Base-by-base conservation (phyloP, 2,329 filamentous ascomycete genomes). In the Rutstroemia sp. region DNA sequence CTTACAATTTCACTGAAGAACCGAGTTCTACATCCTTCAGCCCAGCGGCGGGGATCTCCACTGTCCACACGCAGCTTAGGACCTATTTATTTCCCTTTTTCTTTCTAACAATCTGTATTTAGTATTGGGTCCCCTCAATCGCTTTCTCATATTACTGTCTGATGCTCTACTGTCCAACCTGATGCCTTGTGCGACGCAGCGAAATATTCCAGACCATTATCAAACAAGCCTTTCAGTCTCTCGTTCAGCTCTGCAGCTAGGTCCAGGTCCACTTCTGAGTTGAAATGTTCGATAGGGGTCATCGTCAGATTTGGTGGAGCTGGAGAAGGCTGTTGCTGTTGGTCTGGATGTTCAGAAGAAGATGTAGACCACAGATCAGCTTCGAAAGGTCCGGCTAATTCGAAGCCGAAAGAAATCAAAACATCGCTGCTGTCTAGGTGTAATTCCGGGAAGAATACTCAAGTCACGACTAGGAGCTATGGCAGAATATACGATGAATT, bases 351-450 rank as follows among this genome's bases (percentile, higher is more conserved):
- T 34, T 34, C 7, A 21, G 25, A 36, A 50, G 36, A 23, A 42
- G 17, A 23, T 23, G 36, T 27, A 14, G 56, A 39, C 61, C 63
- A 63, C 48, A 64, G 61, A n/a, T 61, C 44, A 14, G 54, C 27
- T n/a, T 52, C 48, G 25, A 55, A 54, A 14, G 48, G 49, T 14
- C 53, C 21, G 21, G 42, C 34, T 16, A 57, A 48, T 40, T 53
- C 50, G 46, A 17, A 58, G 58, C 14, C 60, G 44, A 44, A 58
- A 63, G 36, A 60, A 62, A 16, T 45, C 40, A 39, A 64, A 63
- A n/a, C 46, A 45, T 40, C 16, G 48, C 21, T 56, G 56, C 3
- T 60, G 30, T 19, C 57, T 54, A 21, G 17, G 5, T n/a, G 52
- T 58, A 54, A 21, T 54, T 27, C 19, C 38, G 12, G 60, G 57